These are phyloP conservation scores for Heimioporus sp. DNA, from an alignment of 768 basidiomycete genomes.

Conservation along the genomic window DNA sequence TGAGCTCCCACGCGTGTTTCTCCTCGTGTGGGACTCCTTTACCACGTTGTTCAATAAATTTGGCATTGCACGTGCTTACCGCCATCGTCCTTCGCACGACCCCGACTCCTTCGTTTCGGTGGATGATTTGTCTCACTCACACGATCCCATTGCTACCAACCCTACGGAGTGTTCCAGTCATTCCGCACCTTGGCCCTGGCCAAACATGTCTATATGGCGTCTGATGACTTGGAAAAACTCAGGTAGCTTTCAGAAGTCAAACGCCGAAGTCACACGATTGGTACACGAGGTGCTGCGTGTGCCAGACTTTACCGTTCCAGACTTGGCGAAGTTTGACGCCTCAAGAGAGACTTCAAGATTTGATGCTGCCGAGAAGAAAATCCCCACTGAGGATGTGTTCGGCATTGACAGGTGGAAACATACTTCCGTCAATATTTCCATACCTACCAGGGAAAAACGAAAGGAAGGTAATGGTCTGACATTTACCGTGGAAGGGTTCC, in stretches of 20 bases:
- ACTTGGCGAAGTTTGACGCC: too few relatives aligned
- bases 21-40: not conserved
- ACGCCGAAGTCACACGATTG: not conserved
- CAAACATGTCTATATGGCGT: slow-evolving; percentile 8
- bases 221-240: slow-evolving; percentile 5
- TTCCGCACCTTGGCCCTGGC: slow-evolving; percentile 13
- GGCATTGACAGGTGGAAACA: too few relatives aligned
- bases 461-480: not conserved
- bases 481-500: slow-evolving; percentile 10
- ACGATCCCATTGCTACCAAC: too few relatives aligned
- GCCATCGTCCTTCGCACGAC: not conserved
- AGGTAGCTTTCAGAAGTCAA: not conserved
- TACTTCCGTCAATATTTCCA: too few relatives aligned
- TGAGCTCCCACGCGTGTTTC: not conserved
- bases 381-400: too few relatives aligned
- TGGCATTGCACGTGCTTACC: not conserved
- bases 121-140: not conserved
- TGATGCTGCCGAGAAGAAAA: too few relatives aligned
- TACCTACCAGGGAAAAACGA: not conserved
- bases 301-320: too few relatives aligned
- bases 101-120: not conserved
- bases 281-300: not conserved
- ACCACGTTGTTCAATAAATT: not conserved
- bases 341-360: too few relatives aligned
- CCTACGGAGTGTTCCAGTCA: not conserved